Percentiles rank a stretch among this genome's conserved stretches.
Conservation (phyloP, 257 asterid species). For the Dorcoceras hygrometricum region DNA sequence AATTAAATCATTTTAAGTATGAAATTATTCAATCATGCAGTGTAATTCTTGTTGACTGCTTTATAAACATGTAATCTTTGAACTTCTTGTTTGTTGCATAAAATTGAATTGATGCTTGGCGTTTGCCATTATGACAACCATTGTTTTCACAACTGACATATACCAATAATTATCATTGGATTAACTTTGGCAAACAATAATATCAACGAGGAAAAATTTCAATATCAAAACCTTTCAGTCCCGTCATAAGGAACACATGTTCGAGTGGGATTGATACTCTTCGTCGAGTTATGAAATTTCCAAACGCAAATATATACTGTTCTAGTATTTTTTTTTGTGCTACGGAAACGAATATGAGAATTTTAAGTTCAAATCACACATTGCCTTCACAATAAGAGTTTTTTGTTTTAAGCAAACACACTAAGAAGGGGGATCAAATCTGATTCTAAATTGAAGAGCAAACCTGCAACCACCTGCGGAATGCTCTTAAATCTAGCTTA, state of each 20-base stretch:
- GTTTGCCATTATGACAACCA: conserved; percentile 9
- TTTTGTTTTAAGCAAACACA: not conserved
- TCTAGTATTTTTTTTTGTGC: not conserved
- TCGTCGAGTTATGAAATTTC: not conserved
- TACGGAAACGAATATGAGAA: not conserved
- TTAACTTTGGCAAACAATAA: conserved; percentile 8
- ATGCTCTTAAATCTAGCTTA: too few relatives aligned
- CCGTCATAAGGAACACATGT: not conserved
- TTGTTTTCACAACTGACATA: not conserved
- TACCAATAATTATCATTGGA: not conserved
- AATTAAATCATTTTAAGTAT: too few relatives aligned
- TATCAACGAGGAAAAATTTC: not conserved
- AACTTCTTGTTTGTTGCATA: not conserved
- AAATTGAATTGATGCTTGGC: not conserved
- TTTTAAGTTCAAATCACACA: not conserved
- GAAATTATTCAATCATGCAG: not conserved
- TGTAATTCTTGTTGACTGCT: not conserved
- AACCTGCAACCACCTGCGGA: too few relatives aligned
- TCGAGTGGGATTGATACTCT: not conserved
- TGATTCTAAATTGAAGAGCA: too few relatives aligned
- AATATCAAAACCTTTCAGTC: not conserved
- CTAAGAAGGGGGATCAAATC: too few relatives aligned
- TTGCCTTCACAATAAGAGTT: too few relatives aligned
- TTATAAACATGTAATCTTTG: not conserved
- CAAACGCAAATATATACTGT: not conserved